A percentile compares a stretch with the other conserved stretches of the same genome.
Evolutionary conservation across 108 stramenopile species (phyloP).

Genomic region (Cylindrotheca closterium): DNA sequence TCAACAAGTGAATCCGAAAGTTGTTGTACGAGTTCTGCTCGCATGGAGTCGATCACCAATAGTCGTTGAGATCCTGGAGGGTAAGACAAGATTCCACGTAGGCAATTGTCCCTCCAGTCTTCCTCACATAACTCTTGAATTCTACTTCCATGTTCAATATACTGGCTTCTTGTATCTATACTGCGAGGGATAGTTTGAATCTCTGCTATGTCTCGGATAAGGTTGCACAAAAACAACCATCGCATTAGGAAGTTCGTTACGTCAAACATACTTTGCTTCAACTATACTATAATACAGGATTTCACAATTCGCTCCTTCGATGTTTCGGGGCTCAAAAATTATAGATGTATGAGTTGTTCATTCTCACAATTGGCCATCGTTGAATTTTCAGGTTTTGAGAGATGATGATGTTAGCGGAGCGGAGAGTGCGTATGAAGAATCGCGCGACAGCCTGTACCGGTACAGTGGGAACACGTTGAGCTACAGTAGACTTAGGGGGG

Average conservation of each 20-base stretch:
- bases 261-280: slow-evolving; percentile 54
- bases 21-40: slow-evolving; percentile 62
- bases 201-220: slow-evolving; percentile 69
- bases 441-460: too few species aligned
- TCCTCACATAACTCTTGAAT: slow-evolving; percentile 33
- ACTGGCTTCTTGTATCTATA: slow-evolving; percentile 29
- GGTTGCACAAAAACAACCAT: slow-evolving; percentile 80
- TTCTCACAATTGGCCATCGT: too few species aligned
- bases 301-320: too few species aligned
- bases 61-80: slow-evolving; percentile 74
- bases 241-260: slow-evolving; percentile 79
- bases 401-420: too few species aligned
- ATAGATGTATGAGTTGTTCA: too few species aligned
- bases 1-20: slow-evolving; percentile 37
- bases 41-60: slow-evolving; percentile 64
- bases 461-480: too few species aligned
- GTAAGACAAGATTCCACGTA: slow-evolving; percentile 67
- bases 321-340: too few species aligned
- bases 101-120: slow-evolving; percentile 46
- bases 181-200: slow-evolving; percentile 77
- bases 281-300: too few species aligned
- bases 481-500: too few species aligned
- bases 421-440: too few species aligned
- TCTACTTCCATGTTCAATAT: slow-evolving; percentile 1
- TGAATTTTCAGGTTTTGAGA: too few species aligned